A percentile compares a stretch with the other conserved stretches of the same genome.
phyloP scores from a whole-genome alignment of 495 filamentous ascomycete species.

The Lepidopterella palustris region DNA sequence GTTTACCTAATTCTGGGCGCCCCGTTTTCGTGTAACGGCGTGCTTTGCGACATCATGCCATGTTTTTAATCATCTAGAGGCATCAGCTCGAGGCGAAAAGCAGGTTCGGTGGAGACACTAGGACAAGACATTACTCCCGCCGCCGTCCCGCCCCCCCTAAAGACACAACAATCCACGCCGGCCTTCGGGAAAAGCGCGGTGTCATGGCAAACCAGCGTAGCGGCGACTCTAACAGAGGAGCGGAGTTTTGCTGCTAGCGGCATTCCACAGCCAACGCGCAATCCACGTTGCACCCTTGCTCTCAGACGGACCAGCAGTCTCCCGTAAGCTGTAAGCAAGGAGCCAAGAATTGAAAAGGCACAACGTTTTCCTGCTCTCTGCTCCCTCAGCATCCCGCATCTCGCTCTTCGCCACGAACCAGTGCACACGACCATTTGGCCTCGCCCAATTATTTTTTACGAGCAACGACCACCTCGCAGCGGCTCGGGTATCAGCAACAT shows the following conservation, averaged over 20 bases:
- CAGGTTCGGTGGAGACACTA: too few species aligned
- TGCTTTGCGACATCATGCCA: constrained; percentile 10
- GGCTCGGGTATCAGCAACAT: not conserved
- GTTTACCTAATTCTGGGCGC: constrained; percentile 15
- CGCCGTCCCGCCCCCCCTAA: too few species aligned
- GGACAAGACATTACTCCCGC: too few species aligned
- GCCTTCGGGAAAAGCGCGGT: too few species aligned
- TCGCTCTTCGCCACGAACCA: too few species aligned
- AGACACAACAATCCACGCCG: too few species aligned
- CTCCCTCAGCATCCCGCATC: not conserved
- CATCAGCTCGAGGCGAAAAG: not conserved
- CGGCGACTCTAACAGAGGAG: too few species aligned
- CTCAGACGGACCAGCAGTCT: not conserved
- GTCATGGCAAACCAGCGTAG: too few species aligned
- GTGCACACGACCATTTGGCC: not conserved
- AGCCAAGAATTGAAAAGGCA: not conserved
- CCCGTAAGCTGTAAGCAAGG: constrained; percentile 3
- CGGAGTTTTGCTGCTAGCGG: constrained; percentile 14
- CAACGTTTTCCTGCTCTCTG: not conserved
- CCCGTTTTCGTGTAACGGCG: constrained; percentile 20
- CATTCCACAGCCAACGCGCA: constrained; percentile 25
- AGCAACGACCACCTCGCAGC: not conserved
- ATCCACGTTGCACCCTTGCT: constrained; percentile 29
- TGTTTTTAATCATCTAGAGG: too few species aligned
- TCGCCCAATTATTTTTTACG: not conserved